Conservation (phyloP, 441 rosid species). For the Populus tomentosa region DNA sequence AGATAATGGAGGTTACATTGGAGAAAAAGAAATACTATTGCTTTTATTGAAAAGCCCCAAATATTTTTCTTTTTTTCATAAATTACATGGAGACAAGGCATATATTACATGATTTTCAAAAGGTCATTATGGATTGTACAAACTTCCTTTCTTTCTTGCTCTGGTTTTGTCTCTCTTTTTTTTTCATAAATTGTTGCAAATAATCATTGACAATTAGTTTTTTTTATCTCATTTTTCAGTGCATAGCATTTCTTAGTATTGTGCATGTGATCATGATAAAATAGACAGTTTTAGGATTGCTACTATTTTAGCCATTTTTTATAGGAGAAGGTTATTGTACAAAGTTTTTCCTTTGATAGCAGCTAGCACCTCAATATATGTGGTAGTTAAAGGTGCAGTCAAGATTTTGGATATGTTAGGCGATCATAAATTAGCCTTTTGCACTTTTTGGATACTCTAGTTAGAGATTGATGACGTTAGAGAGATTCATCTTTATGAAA, state of each 20-base stretch:
- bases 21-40: no score
- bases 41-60: no score
- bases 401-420: not conserved
- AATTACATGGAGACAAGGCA: no score
- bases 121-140: not conserved
- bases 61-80: no score
- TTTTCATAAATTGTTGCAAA: no score
- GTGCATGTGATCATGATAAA: not conserved
- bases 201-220: not conserved
- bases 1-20: no score
- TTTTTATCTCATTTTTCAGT: not conserved
- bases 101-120: not conserved
- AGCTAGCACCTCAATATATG: no score
- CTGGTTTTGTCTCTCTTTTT: no score
- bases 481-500: not conserved
- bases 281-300: no score
- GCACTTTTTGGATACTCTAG: not conserved
- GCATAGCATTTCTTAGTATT: no score
- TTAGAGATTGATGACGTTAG: not conserved
- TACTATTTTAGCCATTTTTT: not conserved
- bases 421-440: no score
- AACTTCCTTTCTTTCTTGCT: not conserved
- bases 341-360: no score
- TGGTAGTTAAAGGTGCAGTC: not conserved
- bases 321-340: not conserved